phyloP scores from a whole-genome alignment of 345 rosid species.

The Microcos paniculata region DNA sequence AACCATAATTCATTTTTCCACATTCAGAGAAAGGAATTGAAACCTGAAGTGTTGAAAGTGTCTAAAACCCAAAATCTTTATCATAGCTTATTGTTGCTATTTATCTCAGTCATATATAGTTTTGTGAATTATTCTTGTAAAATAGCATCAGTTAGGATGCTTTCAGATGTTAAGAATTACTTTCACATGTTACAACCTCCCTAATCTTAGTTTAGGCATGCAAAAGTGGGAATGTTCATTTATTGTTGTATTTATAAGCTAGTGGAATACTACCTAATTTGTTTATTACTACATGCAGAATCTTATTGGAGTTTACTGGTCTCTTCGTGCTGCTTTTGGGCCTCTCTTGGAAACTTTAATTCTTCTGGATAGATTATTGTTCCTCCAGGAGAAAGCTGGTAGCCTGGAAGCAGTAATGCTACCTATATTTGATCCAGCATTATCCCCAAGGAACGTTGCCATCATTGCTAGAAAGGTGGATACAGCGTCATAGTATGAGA shows the following conservation, averaged over 20 bases:
- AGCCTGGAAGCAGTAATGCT: slow-evolving; percentile 56
- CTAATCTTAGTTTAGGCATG: not conserved
- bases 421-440: slow-evolving; percentile 78
- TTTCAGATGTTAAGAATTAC: not conserved
- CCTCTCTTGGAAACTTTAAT: slow-evolving; percentile 79
- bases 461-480: slow-evolving; percentile 67
- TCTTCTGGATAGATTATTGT: slow-evolving; percentile 85
- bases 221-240: not conserved
- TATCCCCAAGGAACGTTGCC: slow-evolving; percentile 88
- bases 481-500: not conserved
- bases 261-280: not conserved
- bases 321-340: slow-evolving; percentile 88
- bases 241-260: not conserved
- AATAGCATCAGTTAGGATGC: not conserved
- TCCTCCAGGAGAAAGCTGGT: slow-evolving; percentile 78
- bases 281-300: slow-evolving; percentile 42
- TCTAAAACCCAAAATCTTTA: not conserved
- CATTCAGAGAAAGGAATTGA: not conserved
- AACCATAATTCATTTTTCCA: not conserved
- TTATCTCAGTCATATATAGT: not conserved
- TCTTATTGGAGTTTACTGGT: slow-evolving; percentile 84
- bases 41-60: not conserved
- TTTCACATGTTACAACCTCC: not conserved
- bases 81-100: not conserved
- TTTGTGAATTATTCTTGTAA: not conserved